Evolutionary conservation across 306 rosid species (phyloP).

Genomic region (Sphenostylis stenocarpa): DNA sequence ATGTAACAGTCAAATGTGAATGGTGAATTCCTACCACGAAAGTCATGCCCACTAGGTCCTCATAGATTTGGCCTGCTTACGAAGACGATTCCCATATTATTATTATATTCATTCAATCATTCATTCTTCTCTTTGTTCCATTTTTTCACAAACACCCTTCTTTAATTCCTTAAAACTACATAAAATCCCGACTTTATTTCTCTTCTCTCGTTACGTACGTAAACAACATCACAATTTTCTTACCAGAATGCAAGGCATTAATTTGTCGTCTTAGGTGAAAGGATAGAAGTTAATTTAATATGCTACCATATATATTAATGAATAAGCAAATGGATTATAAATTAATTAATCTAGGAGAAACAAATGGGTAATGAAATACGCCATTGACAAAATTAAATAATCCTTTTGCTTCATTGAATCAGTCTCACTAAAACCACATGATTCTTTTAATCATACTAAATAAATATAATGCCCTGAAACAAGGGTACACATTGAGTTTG

Average conservation of each 20-base stretch:
- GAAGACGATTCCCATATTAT: not conserved
- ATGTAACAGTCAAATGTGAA: not conserved
- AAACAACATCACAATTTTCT: too few species aligned
- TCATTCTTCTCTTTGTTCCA: not conserved
- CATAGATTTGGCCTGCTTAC: not conserved
- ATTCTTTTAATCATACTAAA: not conserved
- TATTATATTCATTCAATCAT: not conserved
- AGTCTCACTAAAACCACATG: constrained; percentile 3
- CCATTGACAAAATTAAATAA: not conserved
- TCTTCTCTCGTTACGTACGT: too few species aligned
- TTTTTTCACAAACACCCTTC: not conserved
- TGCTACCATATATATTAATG: too few species aligned
- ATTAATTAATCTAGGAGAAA: not conserved
- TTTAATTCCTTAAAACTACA: too few species aligned
- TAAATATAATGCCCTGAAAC: not conserved
- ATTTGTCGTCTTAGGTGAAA: too few species aligned
- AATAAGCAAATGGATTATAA: not conserved
- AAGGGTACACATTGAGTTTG: not conserved
- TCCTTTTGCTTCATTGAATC: constrained; percentile 21
- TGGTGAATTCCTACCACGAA: not conserved
- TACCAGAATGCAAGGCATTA: too few species aligned
- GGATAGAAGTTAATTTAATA: too few species aligned
- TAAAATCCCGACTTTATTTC: too few species aligned
- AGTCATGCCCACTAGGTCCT: not conserved
- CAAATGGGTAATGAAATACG: not conserved